phyloP scores from a whole-genome alignment of 331 rosid genomes.

The Stylosanthes scabra region DNA sequence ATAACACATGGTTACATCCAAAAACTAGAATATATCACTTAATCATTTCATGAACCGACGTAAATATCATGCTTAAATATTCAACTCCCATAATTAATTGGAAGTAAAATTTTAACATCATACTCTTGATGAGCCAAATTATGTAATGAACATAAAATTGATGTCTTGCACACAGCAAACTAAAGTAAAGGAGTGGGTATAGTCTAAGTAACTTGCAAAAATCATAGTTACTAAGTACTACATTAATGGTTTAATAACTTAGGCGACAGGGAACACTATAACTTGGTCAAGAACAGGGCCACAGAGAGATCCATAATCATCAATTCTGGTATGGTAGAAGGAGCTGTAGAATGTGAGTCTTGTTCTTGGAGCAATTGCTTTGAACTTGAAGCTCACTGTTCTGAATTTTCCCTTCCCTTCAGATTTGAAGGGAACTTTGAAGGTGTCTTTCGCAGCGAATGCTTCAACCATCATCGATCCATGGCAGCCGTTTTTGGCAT shows the following conservation, averaged over 20 bases:
- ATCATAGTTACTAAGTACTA: constrained; percentile 38
- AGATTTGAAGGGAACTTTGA: constrained; percentile 81
- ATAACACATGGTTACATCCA: too few species aligned
- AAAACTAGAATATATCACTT: too few species aligned
- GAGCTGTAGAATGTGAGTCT: constrained; percentile 95
- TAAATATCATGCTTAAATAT: too few species aligned
- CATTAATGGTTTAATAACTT: constrained; percentile 20
- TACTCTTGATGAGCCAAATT: not conserved
- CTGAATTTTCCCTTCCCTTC: constrained; percentile 73
- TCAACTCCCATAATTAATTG: too few species aligned
- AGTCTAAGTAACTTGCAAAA: constrained; percentile 43
- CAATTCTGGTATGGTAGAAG: constrained; percentile 76
- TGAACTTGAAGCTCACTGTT: constrained; percentile 68
- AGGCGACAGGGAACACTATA: constrained; percentile 55
- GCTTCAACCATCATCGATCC: constrained; percentile 97
- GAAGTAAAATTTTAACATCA: too few species aligned
- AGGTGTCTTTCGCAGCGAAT: constrained; percentile 77
- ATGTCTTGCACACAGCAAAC: not conserved
- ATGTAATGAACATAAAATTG: not conserved
- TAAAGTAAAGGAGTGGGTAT: not conserved
- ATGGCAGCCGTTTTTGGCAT: constrained; percentile 85
- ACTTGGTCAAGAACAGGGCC: constrained; percentile 91
- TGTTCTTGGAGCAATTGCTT: constrained; percentile 67
- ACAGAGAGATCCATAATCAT: constrained; percentile 86
- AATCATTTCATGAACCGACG: too few species aligned